Evolutionary conservation across 2,329 filamentous ascomycete genomes (phyloP).

Genomic region (Fusarium euwallaceae): DNA sequence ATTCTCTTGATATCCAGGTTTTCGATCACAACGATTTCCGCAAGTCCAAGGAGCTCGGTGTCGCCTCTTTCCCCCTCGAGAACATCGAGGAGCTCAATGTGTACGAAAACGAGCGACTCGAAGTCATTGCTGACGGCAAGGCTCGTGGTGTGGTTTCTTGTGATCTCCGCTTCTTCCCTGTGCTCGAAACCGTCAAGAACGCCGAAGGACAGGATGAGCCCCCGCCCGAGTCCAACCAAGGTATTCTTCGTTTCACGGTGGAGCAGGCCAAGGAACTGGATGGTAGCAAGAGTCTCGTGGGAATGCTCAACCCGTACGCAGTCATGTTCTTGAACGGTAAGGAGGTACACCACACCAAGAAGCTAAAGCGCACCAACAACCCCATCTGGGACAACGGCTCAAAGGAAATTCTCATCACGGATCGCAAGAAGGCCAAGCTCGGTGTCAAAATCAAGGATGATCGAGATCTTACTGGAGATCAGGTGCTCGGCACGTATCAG

Average conservation of each 20-base stretch:
- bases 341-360: constrained; percentile 89
- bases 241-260: constrained; percentile 92
- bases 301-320: constrained; percentile 91
- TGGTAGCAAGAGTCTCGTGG: constrained; percentile 90
- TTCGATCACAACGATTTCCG: constrained; percentile 96
- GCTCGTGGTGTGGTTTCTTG: constrained; percentile 82
- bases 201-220: constrained; percentile 84
- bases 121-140: constrained; percentile 87
- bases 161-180: constrained; percentile 95
- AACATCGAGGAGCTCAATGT: constrained; percentile 81
- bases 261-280: constrained; percentile 98
- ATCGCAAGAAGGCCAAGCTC: constrained; percentile 89
- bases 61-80: constrained; percentile 87
- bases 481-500: constrained; percentile 90
- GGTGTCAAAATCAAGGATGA: constrained; percentile 97
- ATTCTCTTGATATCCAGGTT: constrained; percentile 85
- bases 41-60: constrained; percentile 95
- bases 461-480: constrained; percentile 85
- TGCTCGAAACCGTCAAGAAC: constrained; percentile 78
- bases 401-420: constrained; percentile 95
- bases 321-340: constrained; percentile 91
- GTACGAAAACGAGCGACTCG: constrained; percentile 86
- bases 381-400: constrained; percentile 94
- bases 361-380: constrained; percentile 96
- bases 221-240: constrained; percentile 89